Evolutionary conservation across 768 basidiomycete genomes (phyloP).

Genomic region (Trametes sanguinea): DNA sequence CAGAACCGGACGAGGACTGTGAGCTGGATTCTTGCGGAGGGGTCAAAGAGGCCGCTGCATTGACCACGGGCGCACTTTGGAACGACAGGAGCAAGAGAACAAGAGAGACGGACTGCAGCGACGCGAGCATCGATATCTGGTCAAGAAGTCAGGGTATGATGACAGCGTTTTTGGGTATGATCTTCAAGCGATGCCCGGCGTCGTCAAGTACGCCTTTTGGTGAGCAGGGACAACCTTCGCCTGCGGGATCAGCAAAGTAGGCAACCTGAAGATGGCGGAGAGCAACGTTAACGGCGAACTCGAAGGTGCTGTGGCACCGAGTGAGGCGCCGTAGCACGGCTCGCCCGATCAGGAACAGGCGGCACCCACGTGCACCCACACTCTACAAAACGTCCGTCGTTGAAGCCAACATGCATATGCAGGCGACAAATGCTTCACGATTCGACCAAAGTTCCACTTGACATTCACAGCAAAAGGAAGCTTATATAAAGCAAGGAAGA

Average conservation of each 20-base stretch:
- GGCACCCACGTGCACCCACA: slow-evolving; percentile 1
- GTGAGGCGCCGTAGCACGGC: background rate
- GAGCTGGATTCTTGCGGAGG: background rate
- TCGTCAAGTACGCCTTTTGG: too few relatives aligned
- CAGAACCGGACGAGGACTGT: background rate
- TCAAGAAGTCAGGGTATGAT: background rate
- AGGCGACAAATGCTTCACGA: too few relatives aligned
- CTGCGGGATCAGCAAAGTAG: too few relatives aligned
- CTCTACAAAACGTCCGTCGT: too few relatives aligned
- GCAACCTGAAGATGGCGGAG: background rate
- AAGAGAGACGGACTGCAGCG: background rate
- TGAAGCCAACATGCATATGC: too few relatives aligned
- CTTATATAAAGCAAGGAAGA: too few relatives aligned
- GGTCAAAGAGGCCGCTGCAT: slow-evolving; percentile 10
- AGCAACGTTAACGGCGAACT: background rate
- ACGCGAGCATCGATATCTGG: background rate
- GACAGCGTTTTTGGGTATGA: too few relatives aligned
- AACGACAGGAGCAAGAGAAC: background rate
- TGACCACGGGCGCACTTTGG: background rate
- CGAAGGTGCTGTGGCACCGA: background rate
- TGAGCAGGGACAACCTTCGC: too few relatives aligned
- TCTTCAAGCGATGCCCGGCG: too few relatives aligned
- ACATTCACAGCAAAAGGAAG: too few relatives aligned
- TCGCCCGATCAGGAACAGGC: slow-evolving; percentile 8
- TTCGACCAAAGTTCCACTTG: too few relatives aligned